Base-by-base conservation (phyloP, 257 asterid species). In the Euphrasia confusa region DNA sequence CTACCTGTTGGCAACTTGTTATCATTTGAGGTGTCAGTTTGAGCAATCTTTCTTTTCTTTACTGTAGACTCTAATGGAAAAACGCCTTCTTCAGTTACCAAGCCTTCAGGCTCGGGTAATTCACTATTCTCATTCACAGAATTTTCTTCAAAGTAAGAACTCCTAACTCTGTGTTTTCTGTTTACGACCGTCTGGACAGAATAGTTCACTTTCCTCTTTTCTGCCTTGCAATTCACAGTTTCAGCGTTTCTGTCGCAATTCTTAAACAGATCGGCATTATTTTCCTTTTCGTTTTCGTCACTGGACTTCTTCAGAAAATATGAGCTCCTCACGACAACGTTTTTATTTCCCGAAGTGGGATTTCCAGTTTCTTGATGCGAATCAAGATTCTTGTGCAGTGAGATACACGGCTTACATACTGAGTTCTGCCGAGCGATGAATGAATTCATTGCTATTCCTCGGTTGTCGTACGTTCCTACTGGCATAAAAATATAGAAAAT, bases 371-470 rank as follows among this genome's bases (percentile, higher is more conserved):
- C 64, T 52, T 11, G 66, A 68, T 59, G 73, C 59, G 81, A 76
- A 58, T 63, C 81, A 58, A 59, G 66, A 69, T 76, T 84, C 86
- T 79, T 76, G 58, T 75, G 77, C 75, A 79, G 68, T 61, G 71
- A 68, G 28, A 65, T 74, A 76, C 89, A 86, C 40, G 99, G 91
- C 80, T 80, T 82, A 61, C 77, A 81, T 26, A 79, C 75, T 7
- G 84, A 40, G 72, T 63, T 76, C 64, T 59, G 80, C 11, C 70
- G 67, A 24, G 62, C 40, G n/a, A 71, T 64, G 58, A 68, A 54
- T 17, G 72, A 4, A 7, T 8, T 53, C 30, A 9, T 63, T 39
- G 7, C 30, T 47, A 28, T 70, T 66, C 58, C 69, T 66, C 61
- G 66, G 61, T 74, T 75, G 40, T 69, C 72, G 17, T 18, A 60